These are phyloP conservation scores for Lipomyces yamanashiensis DNA, from an alignment of 805 yeast genomes.

Conservation along the genomic window DNA sequence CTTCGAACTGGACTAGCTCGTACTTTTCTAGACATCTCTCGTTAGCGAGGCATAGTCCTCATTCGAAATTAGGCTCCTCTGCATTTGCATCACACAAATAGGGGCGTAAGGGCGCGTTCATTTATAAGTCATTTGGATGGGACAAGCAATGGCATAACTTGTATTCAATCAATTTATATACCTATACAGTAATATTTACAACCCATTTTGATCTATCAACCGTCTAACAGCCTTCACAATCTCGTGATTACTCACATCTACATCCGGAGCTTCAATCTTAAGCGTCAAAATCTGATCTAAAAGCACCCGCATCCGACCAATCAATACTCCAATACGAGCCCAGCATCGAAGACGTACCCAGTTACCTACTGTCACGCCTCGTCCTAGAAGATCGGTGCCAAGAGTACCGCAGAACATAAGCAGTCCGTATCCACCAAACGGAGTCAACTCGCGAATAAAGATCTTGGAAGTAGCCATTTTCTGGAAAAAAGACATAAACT, in stretches of 20 bases:
- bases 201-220: conserved; percentile 44
- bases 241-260: conserved; percentile 41
- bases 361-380: conserved; percentile 79
- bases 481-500: conserved; percentile 67
- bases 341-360: conserved; percentile 92
- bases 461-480: conserved; percentile 64
- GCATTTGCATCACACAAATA: no score
- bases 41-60: no score
- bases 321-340: conserved; percentile 89
- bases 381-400: conserved; percentile 61
- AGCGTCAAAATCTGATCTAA: conserved; percentile 70
- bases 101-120: no score
- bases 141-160: not conserved
- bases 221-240: conserved; percentile 43
- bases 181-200: conserved; percentile 3
- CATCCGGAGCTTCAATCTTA: conserved; percentile 58
- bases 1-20: no score
- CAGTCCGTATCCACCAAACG: conserved; percentile 71
- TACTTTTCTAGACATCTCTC: no score
- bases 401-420: conserved; percentile 80
- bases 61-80: no score
- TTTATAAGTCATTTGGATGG: not conserved
- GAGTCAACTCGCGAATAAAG: conserved; percentile 77
- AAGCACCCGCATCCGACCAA: conserved; percentile 68
- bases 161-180: not conserved